These are phyloP conservation scores for Naematelia encephala DNA, from an alignment of 768 basidiomycete species.

Conservation along the genomic window DNA sequence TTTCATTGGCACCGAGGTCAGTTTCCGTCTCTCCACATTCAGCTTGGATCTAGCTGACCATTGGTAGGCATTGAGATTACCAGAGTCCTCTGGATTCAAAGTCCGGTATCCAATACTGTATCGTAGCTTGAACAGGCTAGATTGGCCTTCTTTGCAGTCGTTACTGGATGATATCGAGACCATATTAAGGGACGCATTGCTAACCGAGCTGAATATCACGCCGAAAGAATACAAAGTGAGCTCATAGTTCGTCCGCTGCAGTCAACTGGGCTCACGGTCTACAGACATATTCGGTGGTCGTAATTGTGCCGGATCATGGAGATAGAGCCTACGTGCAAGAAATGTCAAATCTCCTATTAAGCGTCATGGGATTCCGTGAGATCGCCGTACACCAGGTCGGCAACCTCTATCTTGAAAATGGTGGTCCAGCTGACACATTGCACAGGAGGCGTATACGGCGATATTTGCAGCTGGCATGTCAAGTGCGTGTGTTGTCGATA, in stretches of 20 bases:
- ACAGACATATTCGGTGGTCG: constrained; percentile 78
- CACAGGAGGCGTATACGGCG: constrained; percentile 83
- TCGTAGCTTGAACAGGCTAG: constrained; percentile 74
- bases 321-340: constrained; percentile 79
- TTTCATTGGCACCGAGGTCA: constrained; percentile 34
- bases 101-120: constrained; percentile 78
- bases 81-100: constrained; percentile 64
- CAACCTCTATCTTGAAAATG: not conserved
- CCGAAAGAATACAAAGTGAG: constrained; percentile 38
- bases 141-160: constrained; percentile 63
- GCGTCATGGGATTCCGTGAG: constrained; percentile 86
- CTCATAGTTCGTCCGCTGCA: not conserved
- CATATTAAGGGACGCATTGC: constrained; percentile 62
- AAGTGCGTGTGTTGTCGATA: constrained; percentile 91
- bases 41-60: constrained; percentile 6
- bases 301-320: constrained; percentile 89
- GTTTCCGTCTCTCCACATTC: not conserved
- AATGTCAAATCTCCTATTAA: constrained; percentile 67
- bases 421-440: not conserved
- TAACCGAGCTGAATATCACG: constrained; percentile 25
- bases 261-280: not conserved
- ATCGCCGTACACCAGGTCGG: constrained; percentile 83
- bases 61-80: constrained; percentile 49
- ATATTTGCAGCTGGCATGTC: constrained; percentile 94
- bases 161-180: constrained; percentile 73